Percentiles rank a stretch among this genome's conserved stretches.
phyloP scores from a whole-genome alignment of 768 basidiomycete genomes.

The Tricholoma hemisulphureum region DNA sequence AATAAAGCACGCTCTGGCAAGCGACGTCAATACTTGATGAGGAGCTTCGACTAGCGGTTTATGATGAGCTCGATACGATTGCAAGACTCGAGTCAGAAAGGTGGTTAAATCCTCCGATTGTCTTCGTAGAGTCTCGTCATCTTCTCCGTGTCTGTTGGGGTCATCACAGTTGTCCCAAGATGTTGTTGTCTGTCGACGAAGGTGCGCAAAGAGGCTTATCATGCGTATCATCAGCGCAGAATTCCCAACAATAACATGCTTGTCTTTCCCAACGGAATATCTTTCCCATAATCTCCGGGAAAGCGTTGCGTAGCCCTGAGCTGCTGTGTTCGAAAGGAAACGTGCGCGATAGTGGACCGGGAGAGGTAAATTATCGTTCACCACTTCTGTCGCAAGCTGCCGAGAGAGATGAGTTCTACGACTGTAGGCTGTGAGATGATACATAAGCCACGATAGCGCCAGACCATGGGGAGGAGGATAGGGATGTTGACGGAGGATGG shows the following conservation, averaged over 20 bases:
- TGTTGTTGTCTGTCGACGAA: slow-evolving; percentile 20
- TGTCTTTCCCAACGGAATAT: slow-evolving; percentile 45
- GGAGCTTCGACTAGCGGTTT: slow-evolving; percentile 45
- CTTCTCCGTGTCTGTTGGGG: background rate
- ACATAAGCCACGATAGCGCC: slow-evolving; percentile 54
- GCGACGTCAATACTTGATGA: slow-evolving; percentile 54
- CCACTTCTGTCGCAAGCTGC: slow-evolving; percentile 48
- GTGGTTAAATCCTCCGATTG: slow-evolving; percentile 23
- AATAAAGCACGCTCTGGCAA: slow-evolving; percentile 63
- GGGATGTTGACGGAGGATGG: slow-evolving; percentile 27
- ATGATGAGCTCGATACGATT: slow-evolving; percentile 41
- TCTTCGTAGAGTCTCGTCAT: slow-evolving; percentile 9
- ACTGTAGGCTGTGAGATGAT: slow-evolving; percentile 37
- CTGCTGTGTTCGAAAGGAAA: slow-evolving; percentile 48
- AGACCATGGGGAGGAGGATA: slow-evolving; percentile 53
- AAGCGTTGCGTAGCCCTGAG: slow-evolving; percentile 43
- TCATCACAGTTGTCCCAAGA: slow-evolving; percentile 4
- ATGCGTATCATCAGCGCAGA: slow-evolving; percentile 47
- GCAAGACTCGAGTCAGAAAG: slow-evolving; percentile 48
- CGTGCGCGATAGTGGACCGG: slow-evolving; percentile 43
- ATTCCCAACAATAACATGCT: slow-evolving; percentile 41
- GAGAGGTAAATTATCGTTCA: slow-evolving; percentile 39
- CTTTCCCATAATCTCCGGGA: slow-evolving; percentile 60
- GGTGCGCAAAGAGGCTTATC: slow-evolving; percentile 44
- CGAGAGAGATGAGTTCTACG: slow-evolving; percentile 47